Conservation (phyloP, 257 asterid genomes). For the Solanum pimpinellifolium region DNA sequence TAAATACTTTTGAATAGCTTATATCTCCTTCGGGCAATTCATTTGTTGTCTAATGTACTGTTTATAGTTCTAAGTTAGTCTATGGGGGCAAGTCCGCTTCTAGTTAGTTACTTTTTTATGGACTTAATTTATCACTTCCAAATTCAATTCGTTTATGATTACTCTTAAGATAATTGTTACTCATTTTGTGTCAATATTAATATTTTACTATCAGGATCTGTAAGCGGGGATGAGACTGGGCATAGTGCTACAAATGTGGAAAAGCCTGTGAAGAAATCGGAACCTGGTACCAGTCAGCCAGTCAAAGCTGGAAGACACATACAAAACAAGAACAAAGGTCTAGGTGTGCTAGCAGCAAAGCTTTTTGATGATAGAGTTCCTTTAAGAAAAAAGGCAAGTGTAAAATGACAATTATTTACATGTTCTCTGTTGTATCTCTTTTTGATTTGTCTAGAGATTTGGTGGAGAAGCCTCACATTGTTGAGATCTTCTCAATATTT, state of each 20-base stretch:
- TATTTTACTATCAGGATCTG: constrained; percentile 36
- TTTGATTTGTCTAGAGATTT: not conserved
- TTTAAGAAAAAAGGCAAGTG: constrained; percentile 50
- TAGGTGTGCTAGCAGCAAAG: constrained; percentile 21
- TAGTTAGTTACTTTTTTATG: not conserved
- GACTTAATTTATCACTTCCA: not conserved
- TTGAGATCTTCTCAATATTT: not conserved
- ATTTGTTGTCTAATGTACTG: not conserved
- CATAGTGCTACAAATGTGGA: constrained; percentile 17
- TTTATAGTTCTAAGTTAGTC: not conserved
- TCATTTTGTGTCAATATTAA: constrained; percentile 8
- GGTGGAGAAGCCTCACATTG: not conserved
- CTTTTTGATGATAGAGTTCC: constrained; percentile 48
- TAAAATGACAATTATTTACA: not conserved
- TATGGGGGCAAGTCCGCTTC: not conserved
- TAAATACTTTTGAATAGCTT: not conserved
- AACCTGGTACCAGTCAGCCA: constrained; percentile 2
- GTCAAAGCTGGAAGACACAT: constrained; percentile 4
- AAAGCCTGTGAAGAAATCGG: constrained; percentile 10
- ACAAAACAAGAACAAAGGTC: constrained; percentile 15
- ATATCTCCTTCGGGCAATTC: not conserved
- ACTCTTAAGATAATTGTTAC: not conserved
- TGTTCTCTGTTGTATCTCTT: not conserved
- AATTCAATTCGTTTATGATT: not conserved
- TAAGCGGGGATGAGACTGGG: constrained; percentile 20